phyloP scores from a whole-genome alignment of 2,329 filamentous ascomycete genomes.

The Aspergillus sp. region DNA sequence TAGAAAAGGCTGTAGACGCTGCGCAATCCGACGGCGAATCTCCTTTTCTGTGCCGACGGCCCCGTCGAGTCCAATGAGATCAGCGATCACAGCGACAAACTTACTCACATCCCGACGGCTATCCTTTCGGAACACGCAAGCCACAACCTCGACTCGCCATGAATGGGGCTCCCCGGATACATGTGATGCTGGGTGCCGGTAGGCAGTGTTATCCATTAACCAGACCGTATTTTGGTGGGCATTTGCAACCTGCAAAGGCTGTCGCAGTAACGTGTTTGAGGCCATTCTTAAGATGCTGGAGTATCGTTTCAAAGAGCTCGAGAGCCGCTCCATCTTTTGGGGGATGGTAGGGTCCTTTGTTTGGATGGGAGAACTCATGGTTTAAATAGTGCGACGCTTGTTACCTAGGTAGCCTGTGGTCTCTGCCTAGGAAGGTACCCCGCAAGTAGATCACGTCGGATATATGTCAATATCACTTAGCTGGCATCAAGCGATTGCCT shows the following conservation, averaged over 20 bases:
- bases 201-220: slow-evolving; percentile 89
- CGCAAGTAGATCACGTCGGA: not conserved
- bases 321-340: slow-evolving; percentile 8
- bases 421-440: not conserved
- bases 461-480: not conserved
- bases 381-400: slow-evolving; percentile 2
- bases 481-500: not conserved
- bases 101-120: slow-evolving; percentile 67
- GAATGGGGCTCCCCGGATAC: slow-evolving; percentile 32
- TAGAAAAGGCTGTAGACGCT: slow-evolving; percentile 64
- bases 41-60: slow-evolving; percentile 47
- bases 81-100: slow-evolving; percentile 68
- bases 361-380: slow-evolving; percentile 9
- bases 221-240: slow-evolving; percentile 72
- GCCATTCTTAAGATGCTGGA: slow-evolving; percentile 24
- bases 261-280: slow-evolving; percentile 41
- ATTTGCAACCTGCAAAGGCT: slow-evolving; percentile 59
- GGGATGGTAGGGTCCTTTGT: slow-evolving; percentile 11
- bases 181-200: slow-evolving; percentile 49
- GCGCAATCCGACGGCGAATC: slow-evolving; percentile 64
- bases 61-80: slow-evolving; percentile 66
- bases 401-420: not conserved
- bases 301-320: slow-evolving; percentile 16
- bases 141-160: slow-evolving; percentile 83
- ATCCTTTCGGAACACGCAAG: slow-evolving; percentile 75